Base-by-base conservation (phyloP, 2,329 filamentous ascomycete species). In the Hymenoscyphus fraxineus region DNA sequence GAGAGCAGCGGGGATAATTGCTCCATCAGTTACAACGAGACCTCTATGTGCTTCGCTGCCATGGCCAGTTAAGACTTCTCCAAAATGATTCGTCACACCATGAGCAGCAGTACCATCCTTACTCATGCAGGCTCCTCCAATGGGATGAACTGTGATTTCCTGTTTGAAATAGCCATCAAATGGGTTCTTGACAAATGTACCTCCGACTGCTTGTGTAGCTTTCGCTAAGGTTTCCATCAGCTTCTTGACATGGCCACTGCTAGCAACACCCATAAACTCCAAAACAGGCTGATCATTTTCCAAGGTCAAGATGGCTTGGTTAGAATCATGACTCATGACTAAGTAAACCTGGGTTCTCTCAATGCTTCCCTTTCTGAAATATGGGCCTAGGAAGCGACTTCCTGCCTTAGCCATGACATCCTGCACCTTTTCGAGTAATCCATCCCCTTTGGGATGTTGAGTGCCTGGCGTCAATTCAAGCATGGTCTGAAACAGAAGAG, bases 51-150 rank as follows among this genome's bases (percentile, higher is more conserved):
- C 81, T 40, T 86, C 81, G 0, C 70, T 71, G 0, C 81, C 81
- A 4, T 77, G 71, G 3, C 86, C 86, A 0, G 71, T 80, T 62
- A 89, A 87, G 0, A 90, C 75, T 68, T 87, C 80, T 2, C 88
- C 88, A 6, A 80, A 72, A 68, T 89, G 84, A 70, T 88, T 87
- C 0, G 84, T 85, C 0, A 82, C 87, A 12, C 88, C 88, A 4
- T 79, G 80, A 6, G 73, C 70, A 1, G 83, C 84, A 1, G 83
- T 86, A 19, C 83, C 83, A 70, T 88, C 85, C 4, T 76, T 76
- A 39, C 85, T 83, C 82, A 90, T 87, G 60, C 81, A 83, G 1
- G 86, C 87, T 56, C 88, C 88, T 13, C 85, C 86, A 58, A 90
- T 84, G 6, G 87, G 85, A 75, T 90, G 87, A 13, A 89, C 87